A percentile compares a stretch with the other conserved stretches of the same genome.
These are phyloP conservation scores for Aphanocladium album DNA, from an alignment of 2,329 filamentous ascomycete genomes.

Conservation along the genomic window DNA sequence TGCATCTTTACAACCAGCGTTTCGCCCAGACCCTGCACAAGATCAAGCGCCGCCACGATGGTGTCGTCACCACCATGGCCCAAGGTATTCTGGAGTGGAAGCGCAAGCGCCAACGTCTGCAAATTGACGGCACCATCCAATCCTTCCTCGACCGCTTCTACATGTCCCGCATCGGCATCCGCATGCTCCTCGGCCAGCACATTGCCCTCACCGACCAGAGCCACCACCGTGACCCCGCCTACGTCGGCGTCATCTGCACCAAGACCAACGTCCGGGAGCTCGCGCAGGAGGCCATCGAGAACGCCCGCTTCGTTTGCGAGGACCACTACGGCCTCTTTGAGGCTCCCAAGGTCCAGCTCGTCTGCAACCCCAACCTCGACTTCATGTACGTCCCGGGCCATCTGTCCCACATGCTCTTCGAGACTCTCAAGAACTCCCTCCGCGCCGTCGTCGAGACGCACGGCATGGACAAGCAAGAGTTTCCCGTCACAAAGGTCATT, in stretches of 20 bases:
- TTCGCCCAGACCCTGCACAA: slow-evolving; percentile 85
- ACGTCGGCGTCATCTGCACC: slow-evolving; percentile 98
- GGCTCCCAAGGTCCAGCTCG: slow-evolving; percentile 91
- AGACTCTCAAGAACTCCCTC: slow-evolving; percentile 96
- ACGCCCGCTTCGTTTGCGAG: slow-evolving; percentile 97
- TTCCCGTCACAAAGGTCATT: slow-evolving; percentile 94
- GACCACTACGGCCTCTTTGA: slow-evolving; percentile 98
- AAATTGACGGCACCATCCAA: slow-evolving; percentile 96
- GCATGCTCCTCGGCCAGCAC: slow-evolving; percentile 98
- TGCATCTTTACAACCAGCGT: slow-evolving; percentile 87
- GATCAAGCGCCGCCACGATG: slow-evolving; percentile 94
- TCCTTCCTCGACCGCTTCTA: slow-evolving; percentile 98
- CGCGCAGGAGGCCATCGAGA: slow-evolving; percentile 95
- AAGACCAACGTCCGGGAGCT: slow-evolving; percentile 95
- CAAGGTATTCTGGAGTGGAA: slow-evolving; percentile 99
- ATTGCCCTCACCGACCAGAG: slow-evolving; percentile 94
- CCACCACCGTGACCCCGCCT: slow-evolving; percentile 81
- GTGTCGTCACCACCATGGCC: slow-evolving; percentile 95
- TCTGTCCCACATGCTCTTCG: slow-evolving; percentile 98
- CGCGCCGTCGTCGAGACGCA: slow-evolving; percentile 94
- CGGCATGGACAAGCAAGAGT: slow-evolving; percentile 91
- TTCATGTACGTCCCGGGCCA: slow-evolving; percentile 99
- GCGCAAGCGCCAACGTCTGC: slow-evolving; percentile 90
- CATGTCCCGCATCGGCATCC: slow-evolving; percentile 98
- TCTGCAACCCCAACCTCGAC: slow-evolving; percentile 88